Evolutionary conservation across 768 basidiomycete species (phyloP), one percentile per base, ranked within the genome.

Genomic region (Kwoniella mangroviensis): DNA sequence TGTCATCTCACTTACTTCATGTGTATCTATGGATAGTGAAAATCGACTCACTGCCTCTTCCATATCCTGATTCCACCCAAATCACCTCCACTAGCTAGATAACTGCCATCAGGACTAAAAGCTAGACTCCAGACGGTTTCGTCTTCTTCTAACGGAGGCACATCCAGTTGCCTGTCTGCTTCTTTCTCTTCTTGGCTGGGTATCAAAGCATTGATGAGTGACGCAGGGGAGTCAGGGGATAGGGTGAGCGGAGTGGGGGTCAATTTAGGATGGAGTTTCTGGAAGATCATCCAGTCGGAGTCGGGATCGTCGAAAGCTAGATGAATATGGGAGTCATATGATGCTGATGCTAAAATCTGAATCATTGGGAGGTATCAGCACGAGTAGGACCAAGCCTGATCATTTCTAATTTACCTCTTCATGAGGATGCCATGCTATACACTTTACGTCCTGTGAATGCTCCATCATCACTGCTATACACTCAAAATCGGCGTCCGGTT

Each of bases 381-480:
- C 34, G 6, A 34, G 34, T 34, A 34, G 34, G 34, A 7, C 6
- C 3, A 34, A 34, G 34, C 6, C 24, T n/a, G 13, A 49, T 49
- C 45, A 49, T 19, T 4, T 49, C 0, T 49, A 6, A 19, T 84
- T 74, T 79, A 93, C 93, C 89, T 98, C 95, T 85, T 98, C 94
- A 4, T 85, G 87, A 7, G 97, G 96, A 84, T 98, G 94, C 94
- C 94, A 99, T 13, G 91, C 88, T 12, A 99, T 90, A 68, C 87
- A 91, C 84, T 99, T 99, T 64, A 99, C 94, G 78, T 99, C 97
- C 84, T 98, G 96, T 1, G 87, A 87, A 78, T 99, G 97, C 74
- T 98, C 94, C 93, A 98, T 97, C 74, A 96, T 85, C 49, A 99
- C 97, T 22, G 89, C 90, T 84, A 98, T 88, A 79, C 94, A 97